Percentiles rank a stretch among this genome's conserved stretches.
These are phyloP conservation scores for Gossypium turneri DNA, from an alignment of 345 rosid genomes.

Conservation along the genomic window DNA sequence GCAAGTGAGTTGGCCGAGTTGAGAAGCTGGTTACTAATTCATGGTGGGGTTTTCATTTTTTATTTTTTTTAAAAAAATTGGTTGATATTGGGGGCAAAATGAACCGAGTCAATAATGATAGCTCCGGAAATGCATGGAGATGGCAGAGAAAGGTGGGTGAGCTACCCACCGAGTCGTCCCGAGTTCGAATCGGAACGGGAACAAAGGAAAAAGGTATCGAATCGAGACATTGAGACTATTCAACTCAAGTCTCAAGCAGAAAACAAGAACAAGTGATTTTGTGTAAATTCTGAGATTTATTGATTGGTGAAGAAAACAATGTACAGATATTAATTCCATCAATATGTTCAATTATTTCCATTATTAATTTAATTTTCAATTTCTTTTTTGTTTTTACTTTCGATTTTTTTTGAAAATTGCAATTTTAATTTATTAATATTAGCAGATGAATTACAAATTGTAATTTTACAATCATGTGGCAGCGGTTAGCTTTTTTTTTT, in stretches of 20 bases:
- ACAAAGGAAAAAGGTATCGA: not conserved
- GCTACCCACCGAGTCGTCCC: constrained; percentile 69
- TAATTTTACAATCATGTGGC: no score
- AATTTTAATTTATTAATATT: not conserved
- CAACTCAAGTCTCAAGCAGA: constrained; percentile 7
- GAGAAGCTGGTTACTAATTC: constrained; percentile 8
- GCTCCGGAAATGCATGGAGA: constrained; percentile 48
- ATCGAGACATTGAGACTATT: not conserved
- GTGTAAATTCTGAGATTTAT: constrained; percentile 25
- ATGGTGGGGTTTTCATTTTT: not conserved
- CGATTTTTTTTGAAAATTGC: not conserved
- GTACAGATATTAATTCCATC: constrained; percentile 7
- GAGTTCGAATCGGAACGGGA: constrained; percentile 43
- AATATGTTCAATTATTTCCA: constrained; percentile 1
- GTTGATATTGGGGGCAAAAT: not conserved
- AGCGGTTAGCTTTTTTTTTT: no score
- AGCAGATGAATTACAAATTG: not conserved
- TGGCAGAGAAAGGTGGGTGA: constrained; percentile 48
- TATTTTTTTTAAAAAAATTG: not conserved
- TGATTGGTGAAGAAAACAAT: constrained; percentile 17
- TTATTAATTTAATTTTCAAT: not conserved
- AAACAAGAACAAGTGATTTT: constrained; percentile 16
- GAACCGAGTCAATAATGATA: constrained; percentile 12
- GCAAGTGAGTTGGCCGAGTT: constrained; percentile 19
- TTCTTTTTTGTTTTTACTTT: no score